phyloP scores from a whole-genome alignment of 2,329 filamentous ascomycete species.

The Drechslera avenae region DNA sequence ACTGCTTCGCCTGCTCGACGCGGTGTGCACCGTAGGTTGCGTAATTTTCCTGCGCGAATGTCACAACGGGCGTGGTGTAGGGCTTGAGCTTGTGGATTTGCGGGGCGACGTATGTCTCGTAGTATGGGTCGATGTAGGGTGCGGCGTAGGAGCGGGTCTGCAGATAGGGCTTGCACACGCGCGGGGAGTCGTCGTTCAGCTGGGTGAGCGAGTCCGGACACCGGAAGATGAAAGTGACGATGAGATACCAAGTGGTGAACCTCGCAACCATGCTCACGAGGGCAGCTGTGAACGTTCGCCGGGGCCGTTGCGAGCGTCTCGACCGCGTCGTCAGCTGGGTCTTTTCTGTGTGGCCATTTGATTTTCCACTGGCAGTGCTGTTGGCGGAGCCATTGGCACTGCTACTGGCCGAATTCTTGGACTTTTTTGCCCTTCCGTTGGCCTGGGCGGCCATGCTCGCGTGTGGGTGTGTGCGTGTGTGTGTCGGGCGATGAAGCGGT shows the following conservation, averaged over 20 bases:
- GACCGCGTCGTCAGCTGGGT: constrained; percentile 28
- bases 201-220: constrained; percentile 75
- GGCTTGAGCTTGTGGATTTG: constrained; percentile 79
- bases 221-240: constrained; percentile 79
- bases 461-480: no score
- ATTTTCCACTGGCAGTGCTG: constrained; percentile 33
- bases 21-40: constrained; percentile 75
- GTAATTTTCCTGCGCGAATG: constrained; percentile 65
- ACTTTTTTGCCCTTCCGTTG: constrained; percentile 47
- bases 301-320: constrained; percentile 21
- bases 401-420: constrained; percentile 36
- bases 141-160: constrained; percentile 68
- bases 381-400: constrained; percentile 30
- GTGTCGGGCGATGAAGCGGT: constrained; percentile 10
- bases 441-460: constrained; percentile 46
- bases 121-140: constrained; percentile 84
- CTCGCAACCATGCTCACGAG: constrained; percentile 42
- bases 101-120: constrained; percentile 79
- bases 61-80: constrained; percentile 72
- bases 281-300: constrained; percentile 31
- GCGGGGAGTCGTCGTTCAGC: constrained; percentile 72
- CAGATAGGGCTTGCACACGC: constrained; percentile 81
- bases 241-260: constrained; percentile 81
- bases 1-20: constrained; percentile 69
- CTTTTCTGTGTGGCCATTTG: constrained; percentile 38